Conservation (phyloP, 75 land plant species). For the Chamaecyparis obtusa region DNA sequence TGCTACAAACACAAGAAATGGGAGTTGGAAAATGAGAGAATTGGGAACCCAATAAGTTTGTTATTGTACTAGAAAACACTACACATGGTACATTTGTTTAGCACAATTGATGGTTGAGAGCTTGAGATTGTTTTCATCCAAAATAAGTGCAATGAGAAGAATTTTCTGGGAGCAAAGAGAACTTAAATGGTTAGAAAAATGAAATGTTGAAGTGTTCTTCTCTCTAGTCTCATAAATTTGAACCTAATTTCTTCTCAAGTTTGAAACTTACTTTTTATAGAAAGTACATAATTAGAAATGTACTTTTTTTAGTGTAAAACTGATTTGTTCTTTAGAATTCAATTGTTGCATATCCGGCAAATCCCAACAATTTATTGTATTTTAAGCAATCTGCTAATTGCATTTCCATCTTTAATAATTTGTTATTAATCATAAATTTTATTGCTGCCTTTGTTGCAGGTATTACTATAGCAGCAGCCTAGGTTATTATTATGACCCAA, state of each 20-base stretch:
- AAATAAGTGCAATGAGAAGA: background rate
- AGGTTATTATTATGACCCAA: slow-evolving; percentile 81
- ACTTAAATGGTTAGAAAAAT: background rate
- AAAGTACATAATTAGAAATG: background rate
- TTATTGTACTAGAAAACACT: too few relatives aligned
- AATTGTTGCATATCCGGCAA: background rate
- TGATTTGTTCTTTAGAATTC: background rate
- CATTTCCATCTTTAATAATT: background rate
- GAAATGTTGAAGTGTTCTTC: background rate
- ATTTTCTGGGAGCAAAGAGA: background rate
- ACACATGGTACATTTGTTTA: background rate
- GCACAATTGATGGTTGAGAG: background rate
- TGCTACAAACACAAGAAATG: too few relatives aligned
- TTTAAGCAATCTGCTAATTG: background rate
- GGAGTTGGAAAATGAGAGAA: too few relatives aligned
- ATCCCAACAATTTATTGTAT: background rate
- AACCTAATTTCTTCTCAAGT: background rate
- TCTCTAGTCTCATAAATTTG: background rate
- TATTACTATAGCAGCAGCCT: slow-evolving; percentile 77
- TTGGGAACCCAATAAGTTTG: too few relatives aligned
- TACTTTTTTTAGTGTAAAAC: background rate
- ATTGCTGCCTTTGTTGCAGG: slow-evolving; percentile 25
- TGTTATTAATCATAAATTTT: background rate
- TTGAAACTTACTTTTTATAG: background rate
- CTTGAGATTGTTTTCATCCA: background rate